Evolutionary conservation across 2,329 filamentous ascomycete genomes (phyloP), one percentile per base, ranked within the genome.

Genomic region (Aureobasidium leucospermi): DNA sequence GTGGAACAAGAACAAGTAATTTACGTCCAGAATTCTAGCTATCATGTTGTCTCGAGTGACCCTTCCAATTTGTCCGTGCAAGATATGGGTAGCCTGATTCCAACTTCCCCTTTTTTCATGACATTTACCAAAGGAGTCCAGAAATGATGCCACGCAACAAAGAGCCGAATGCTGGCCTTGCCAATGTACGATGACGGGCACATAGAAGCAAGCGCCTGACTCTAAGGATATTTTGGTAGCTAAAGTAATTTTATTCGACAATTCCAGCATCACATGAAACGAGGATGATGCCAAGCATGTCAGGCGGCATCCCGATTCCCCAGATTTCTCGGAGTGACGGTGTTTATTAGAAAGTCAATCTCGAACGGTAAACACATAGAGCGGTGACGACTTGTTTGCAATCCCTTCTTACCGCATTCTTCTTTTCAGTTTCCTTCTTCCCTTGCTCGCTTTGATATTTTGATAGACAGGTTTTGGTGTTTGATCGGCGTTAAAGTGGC

Each of bases 331-430:
- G 49, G 49, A 41, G 36, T 52, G 49, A 39, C 49, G 47, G 32
- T 49, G 32, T 36, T 49, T 36, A 36, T 28, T 49, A n/a, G 48
- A 52, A 52, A 52, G 48, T 51, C 32, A 19, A 41, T 34, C 31
- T 41, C 15, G 39, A 36, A 28, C 31, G 19, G 41, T 56, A 56
- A 56, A 56, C 52, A 56, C 39, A 56, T 38, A 28, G 29, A n/a
- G 52, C 41, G 52, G 41, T 46, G 52, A 56, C 52, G 52, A 46
- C 29, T 28, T 46, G 52, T 43, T 41, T 56, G 29, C 41, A 46
- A 16, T 36, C 31, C 31, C 32, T 56, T 34, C 23, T 45, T 16
- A n/a, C 19, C 31, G 39, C 36, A 45, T 36, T 46, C 16, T 56
- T 46, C 31, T 19, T 16, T 56, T 29, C 31, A 36, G 6, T 29